These are phyloP conservation scores for Rhodosporidiobolus sp. DNA, from an alignment of 768 basidiomycete genomes.

Conservation along the genomic window DNA sequence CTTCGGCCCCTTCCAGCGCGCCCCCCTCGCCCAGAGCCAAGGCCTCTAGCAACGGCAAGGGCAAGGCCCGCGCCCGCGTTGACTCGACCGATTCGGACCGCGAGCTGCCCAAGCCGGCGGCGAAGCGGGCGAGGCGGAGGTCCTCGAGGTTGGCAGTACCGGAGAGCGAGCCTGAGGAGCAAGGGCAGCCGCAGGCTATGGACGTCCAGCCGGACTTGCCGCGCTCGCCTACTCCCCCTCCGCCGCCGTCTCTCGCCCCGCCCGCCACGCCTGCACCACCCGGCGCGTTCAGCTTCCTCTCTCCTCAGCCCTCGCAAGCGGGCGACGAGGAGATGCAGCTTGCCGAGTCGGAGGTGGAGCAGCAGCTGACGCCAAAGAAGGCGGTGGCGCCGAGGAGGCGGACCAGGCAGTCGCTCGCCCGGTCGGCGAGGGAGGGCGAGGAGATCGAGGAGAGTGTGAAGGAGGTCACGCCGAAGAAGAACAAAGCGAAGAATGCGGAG, in stretches of 20 bases:
- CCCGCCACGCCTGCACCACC: conserved; percentile 32
- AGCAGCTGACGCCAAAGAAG: neutral
- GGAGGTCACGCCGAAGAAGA: neutral
- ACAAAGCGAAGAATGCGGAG: neutral
- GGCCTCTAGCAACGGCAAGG: too few relatives aligned
- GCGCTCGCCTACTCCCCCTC: neutral
- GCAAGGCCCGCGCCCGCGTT: neutral
- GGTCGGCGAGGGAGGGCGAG: conserved; percentile 42
- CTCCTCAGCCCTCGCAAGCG: neutral
- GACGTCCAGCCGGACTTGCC: neutral
- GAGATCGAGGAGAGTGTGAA: neutral
- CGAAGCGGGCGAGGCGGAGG: neutral
- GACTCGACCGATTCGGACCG: neutral
- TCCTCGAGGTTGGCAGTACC: neutral
- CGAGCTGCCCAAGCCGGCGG: neutral
- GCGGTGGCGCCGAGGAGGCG: neutral
- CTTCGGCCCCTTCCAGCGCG: neutral
- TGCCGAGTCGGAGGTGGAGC: conserved; percentile 8
- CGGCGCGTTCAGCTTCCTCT: conserved; percentile 17
- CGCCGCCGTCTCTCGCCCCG: neutral
- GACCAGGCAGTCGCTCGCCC: neutral
- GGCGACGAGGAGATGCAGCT: neutral
- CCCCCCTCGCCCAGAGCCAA: neutral
- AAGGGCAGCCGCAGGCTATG: too few relatives aligned
- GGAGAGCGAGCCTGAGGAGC: neutral